Conservation (phyloP, 2,329 filamentous ascomycete species). For the Chlorencoelia australis region DNA sequence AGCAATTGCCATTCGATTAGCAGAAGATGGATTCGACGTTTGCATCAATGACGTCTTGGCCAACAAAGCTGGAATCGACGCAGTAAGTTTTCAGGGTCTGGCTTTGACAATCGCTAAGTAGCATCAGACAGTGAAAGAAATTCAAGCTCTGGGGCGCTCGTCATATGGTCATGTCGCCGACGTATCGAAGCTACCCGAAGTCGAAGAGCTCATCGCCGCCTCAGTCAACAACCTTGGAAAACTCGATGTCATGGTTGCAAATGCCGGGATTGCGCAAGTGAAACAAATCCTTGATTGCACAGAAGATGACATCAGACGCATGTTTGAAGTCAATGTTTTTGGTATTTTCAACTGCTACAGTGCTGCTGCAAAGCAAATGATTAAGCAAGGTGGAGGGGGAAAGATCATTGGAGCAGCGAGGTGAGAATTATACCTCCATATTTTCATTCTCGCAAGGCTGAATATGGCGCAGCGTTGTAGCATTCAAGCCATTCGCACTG, state of each 20-base stretch:
- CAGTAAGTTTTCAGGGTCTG: constrained; percentile 24
- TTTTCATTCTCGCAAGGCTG: background rate
- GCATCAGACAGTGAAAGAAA: constrained; percentile 36
- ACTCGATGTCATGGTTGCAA: constrained; percentile 25
- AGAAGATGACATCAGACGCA: constrained; percentile 29
- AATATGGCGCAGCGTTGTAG: constrained; percentile 35
- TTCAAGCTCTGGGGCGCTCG: constrained; percentile 40
- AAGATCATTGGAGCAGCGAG: constrained; percentile 24
- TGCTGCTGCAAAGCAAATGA: constrained; percentile 54
- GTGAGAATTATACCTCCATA: constrained; percentile 3
- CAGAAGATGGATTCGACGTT: constrained; percentile 54
- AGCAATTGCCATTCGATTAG: constrained; percentile 52
- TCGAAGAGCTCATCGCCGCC: constrained; percentile 21
- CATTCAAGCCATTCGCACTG: constrained; percentile 48
- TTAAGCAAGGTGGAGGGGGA: constrained; percentile 42
- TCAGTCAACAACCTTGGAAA: constrained; percentile 20
- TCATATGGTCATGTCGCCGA: constrained; percentile 48
- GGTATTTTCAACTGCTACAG: constrained; percentile 57
- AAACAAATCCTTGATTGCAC: constrained; percentile 21
- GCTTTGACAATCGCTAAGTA: background rate
- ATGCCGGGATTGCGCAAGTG: constrained; percentile 24
- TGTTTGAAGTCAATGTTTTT: constrained; percentile 56
- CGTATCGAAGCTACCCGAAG: constrained; percentile 33
- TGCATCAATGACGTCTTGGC: constrained; percentile 52
- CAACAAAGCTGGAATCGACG: constrained; percentile 41